A percentile compares a stretch with the other conserved stretches of the same genome.
Evolutionary conservation across 2,329 filamentous ascomycete species (phyloP).

Genomic region (Ceratocystis cubensis): DNA sequence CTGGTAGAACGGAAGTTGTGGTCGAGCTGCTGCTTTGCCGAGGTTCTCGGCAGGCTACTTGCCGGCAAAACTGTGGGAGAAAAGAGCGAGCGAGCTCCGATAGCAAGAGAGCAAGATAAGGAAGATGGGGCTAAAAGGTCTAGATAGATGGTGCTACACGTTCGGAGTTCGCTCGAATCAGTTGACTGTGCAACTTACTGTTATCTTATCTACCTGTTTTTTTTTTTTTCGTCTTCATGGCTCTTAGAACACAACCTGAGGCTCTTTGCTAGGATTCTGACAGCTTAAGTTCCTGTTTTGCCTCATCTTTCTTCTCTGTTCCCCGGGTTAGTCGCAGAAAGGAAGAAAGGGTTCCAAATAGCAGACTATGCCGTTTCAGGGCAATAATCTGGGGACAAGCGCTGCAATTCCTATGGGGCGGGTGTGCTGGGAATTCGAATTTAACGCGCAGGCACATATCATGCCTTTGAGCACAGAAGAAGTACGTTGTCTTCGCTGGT

Average conservation of each 20-base stretch:
- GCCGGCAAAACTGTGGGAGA: not conserved
- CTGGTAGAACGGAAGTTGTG: slow-evolving; percentile 7
- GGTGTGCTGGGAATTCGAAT: no score
- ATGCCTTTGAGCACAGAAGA: no score
- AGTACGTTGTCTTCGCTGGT: no score
- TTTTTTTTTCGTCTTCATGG: not conserved
- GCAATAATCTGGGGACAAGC: slow-evolving; percentile 2
- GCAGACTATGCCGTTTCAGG: not conserved
- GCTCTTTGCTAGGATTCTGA: slow-evolving; percentile 2
- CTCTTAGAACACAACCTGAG: not conserved
- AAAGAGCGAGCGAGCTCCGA: not conserved
- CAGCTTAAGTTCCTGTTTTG: not conserved
- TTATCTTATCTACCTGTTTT: not conserved
- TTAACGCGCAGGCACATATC: no score
- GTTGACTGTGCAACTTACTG: no score
- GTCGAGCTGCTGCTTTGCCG: not conserved
- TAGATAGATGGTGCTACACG: no score
- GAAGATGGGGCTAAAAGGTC: no score
- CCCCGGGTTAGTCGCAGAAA: not conserved
- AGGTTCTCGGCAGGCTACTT: slow-evolving; percentile 5
- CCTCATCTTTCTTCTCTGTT: slow-evolving; percentile 5
- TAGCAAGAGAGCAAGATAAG: no score
- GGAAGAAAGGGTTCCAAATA: not conserved
- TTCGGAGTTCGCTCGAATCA: no score
- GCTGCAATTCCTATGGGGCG: not conserved